Percentiles rank a stretch among this genome's conserved stretches.
Evolutionary conservation across 2,329 filamentous ascomycete genomes (phyloP).

Genomic region (Fonsecaea nubica): DNA sequence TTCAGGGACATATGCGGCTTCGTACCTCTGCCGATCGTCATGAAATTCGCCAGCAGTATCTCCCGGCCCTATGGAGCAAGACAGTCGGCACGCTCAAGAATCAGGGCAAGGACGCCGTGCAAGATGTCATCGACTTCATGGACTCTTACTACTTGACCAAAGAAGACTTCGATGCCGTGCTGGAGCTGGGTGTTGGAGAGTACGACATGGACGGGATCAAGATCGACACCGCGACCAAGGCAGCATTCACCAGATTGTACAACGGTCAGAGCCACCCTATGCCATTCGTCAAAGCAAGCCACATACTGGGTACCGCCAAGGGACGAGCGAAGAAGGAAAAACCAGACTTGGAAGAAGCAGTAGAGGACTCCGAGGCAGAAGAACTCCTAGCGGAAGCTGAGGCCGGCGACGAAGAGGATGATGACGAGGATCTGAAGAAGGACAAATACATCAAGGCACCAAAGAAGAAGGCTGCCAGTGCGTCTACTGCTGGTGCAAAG

Average conservation of each 20-base stretch:
- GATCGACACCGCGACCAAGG: conserved; percentile 84
- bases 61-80: conserved; percentile 85
- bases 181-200: conserved; percentile 86
- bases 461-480: conserved; percentile 67
- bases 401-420: conserved; percentile 71
- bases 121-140: conserved; percentile 90
- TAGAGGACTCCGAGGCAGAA: conserved; percentile 81
- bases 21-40: conserved; percentile 88
- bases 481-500: conserved; percentile 55
- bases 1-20: conserved; percentile 96
- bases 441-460: conserved; percentile 96
- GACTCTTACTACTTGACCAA: conserved; percentile 94
- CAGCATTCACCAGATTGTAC: conserved; percentile 89
- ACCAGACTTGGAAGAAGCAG: conserved; percentile 93
- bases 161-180: conserved; percentile 91
- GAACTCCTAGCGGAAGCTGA: conserved; percentile 58
- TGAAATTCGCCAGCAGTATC: conserved; percentile 91
- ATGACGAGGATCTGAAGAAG: conserved; percentile 83
- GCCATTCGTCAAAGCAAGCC: conserved; percentile 94
- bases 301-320: conserved; percentile 72
- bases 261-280: conserved; percentile 86
- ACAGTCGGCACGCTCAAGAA: conserved; percentile 74
- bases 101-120: conserved; percentile 82
- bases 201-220: conserved; percentile 77
- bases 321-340: conserved; percentile 70